Evolutionary conservation across 2,329 filamentous ascomycete genomes (phyloP).

Genomic region (Verticillium nonalfalfae): DNA sequence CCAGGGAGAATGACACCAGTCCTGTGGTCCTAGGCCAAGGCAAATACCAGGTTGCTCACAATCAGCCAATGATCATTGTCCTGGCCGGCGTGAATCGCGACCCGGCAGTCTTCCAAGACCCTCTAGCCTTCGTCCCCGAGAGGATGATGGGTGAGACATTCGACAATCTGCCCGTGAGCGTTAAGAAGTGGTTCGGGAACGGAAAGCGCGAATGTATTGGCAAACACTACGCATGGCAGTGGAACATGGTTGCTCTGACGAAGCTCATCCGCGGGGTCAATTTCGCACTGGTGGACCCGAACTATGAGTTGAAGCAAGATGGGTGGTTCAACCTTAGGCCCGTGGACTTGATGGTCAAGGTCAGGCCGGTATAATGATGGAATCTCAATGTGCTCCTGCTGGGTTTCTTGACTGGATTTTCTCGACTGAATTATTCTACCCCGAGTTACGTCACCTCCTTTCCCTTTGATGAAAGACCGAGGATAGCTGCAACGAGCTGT

Average conservation of each 20-base stretch:
- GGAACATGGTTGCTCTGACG: constrained; percentile 32
- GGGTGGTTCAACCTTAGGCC: constrained; percentile 49
- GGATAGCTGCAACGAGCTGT: too few relatives aligned
- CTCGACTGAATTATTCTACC: too few relatives aligned
- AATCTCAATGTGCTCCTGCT: background rate
- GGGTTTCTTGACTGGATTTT: too few relatives aligned
- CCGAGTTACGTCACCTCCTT: too few relatives aligned
- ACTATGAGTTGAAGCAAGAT: constrained; percentile 35
- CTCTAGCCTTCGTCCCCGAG: constrained; percentile 37
- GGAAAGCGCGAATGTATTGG: constrained; percentile 46
- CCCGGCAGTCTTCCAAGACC: constrained; percentile 39
- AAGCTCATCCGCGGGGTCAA: constrained; percentile 37
- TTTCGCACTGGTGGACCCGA: constrained; percentile 33
- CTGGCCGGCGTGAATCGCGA: constrained; percentile 44
- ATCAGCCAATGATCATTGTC: constrained; percentile 43
- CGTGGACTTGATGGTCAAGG: constrained; percentile 34
- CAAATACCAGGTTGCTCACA: constrained; percentile 40
- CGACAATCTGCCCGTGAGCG: constrained; percentile 32
- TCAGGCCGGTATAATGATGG: constrained; percentile 22
- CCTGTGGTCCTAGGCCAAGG: constrained; percentile 41
- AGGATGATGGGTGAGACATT: constrained; percentile 41
- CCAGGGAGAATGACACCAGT: constrained; percentile 29
- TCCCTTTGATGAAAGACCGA: too few relatives aligned
- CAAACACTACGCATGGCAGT: constrained; percentile 42
- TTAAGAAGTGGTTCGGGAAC: constrained; percentile 46